A percentile compares a stretch with the other conserved stretches of the same genome.
phyloP scores from a whole-genome alignment of 169 alveolate species.

The Toxoplasma gondii region DNA sequence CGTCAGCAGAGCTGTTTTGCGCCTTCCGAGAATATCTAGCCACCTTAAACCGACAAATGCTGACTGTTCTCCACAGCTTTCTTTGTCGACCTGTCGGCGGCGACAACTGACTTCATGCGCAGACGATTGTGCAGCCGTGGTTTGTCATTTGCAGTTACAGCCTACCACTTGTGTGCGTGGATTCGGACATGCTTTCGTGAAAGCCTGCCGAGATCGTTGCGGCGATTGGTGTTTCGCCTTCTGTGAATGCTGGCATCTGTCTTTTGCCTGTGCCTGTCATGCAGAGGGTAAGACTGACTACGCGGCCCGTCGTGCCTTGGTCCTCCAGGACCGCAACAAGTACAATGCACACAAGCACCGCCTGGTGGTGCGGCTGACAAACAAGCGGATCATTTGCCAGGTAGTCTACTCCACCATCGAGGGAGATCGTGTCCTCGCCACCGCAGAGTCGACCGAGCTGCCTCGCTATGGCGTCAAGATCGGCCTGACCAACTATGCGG shows the following conservation, averaged over 20 bases:
- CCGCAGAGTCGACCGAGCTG: conserved; percentile 98
- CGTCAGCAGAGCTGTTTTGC: conserved; percentile 24
- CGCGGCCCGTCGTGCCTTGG: conserved; percentile 97
- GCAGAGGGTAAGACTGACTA: conserved; percentile 99
- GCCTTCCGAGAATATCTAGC: conserved; percentile 28
- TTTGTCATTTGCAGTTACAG: too few species aligned
- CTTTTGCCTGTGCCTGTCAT: background rate
- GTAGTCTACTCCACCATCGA: conserved; percentile 95
- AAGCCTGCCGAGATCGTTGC: too few species aligned
- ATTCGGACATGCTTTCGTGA: too few species aligned
- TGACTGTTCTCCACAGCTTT: background rate
- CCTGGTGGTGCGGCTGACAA: conserved; percentile 97
- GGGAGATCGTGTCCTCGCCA: conserved; percentile 97
- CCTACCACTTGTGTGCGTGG: too few species aligned
- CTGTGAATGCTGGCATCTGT: too few species aligned
- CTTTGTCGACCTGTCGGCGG: conserved; percentile 44
- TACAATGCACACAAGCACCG: conserved; percentile 99
- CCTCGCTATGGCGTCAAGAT: conserved; percentile 96
- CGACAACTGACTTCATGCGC: background rate
- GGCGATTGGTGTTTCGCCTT: too few species aligned
- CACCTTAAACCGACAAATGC: conserved; percentile 14
- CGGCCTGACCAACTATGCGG: conserved; percentile 99
- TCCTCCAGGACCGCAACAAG: conserved; percentile 98
- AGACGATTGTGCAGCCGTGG: background rate
- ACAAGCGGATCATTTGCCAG: conserved; percentile 95